Evolutionary conservation across 164 flowering plant species (phyloP).

Genomic region (Nymphaea thermarum): DNA sequence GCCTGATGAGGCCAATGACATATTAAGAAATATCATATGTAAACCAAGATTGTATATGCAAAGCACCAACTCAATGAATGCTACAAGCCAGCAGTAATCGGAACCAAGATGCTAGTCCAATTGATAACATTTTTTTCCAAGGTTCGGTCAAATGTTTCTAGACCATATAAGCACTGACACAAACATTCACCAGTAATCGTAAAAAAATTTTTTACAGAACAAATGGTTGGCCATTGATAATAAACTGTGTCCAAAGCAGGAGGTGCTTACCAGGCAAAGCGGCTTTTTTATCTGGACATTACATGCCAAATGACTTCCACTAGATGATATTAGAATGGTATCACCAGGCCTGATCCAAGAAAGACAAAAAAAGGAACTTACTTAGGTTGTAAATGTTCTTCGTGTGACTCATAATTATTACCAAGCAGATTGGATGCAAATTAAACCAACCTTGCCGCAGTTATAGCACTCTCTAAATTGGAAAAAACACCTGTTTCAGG

Average conservation of each 20-base stretch:
- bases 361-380: background rate
- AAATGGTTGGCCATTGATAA: slow-evolving; percentile 27
- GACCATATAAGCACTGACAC: background rate
- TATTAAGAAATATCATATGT: too few species aligned
- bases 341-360: slow-evolving; percentile 66
- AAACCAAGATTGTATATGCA: too few species aligned
- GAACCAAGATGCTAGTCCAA: too few species aligned
- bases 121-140: too few species aligned
- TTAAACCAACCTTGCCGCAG: slow-evolving; percentile 71
- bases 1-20: too few species aligned
- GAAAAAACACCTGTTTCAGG: slow-evolving; percentile 64
- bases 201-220: background rate
- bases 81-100: too few species aligned
- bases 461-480: slow-evolving; percentile 60
- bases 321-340: slow-evolving; percentile 78
- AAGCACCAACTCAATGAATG: too few species aligned
- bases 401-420: background rate
- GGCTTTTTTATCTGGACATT: slow-evolving; percentile 85
- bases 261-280: slow-evolving; percentile 75
- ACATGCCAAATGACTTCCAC: slow-evolving; percentile 56
- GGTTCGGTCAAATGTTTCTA: background rate
- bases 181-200: background rate
- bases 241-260: background rate
- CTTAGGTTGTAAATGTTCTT: background rate
- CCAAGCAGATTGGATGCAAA: background rate